These are phyloP conservation scores for Trichoderma sp. DNA, from an alignment of 2,329 filamentous ascomycete genomes.

Conservation along the genomic window DNA sequence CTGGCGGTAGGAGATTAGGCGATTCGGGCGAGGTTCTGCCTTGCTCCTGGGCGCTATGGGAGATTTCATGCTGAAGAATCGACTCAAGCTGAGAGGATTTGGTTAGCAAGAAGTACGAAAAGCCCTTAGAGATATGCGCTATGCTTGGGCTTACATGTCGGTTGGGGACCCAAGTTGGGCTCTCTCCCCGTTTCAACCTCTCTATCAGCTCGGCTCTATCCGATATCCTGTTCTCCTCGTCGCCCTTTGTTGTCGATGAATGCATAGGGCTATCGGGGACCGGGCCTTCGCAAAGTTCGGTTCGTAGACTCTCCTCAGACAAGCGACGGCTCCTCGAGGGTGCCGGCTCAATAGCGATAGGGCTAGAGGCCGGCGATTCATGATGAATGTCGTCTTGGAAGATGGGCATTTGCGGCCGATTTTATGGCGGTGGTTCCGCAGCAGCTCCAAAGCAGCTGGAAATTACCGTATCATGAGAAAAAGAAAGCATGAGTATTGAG, in stretches of 20 bases:
- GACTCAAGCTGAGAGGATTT: slow-evolving; percentile 41
- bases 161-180: slow-evolving; percentile 70
- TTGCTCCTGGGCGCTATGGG: slow-evolving; percentile 23
- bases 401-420: slow-evolving; percentile 54
- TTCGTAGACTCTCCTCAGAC: slow-evolving; percentile 63
- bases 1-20: slow-evolving; percentile 46
- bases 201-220: slow-evolving; percentile 81
- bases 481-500: background rate
- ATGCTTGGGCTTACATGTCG: slow-evolving; percentile 52
- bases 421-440: slow-evolving; percentile 21
- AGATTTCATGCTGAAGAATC: slow-evolving; percentile 32
- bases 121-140: background rate
- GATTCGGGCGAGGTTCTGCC: slow-evolving; percentile 41
- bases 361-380: slow-evolving; percentile 28
- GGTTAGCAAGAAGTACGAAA: background rate
- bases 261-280: slow-evolving; percentile 45
- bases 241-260: slow-evolving; percentile 28
- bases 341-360: slow-evolving; percentile 24
- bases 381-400: slow-evolving; percentile 55
- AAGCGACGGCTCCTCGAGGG: slow-evolving; percentile 34
- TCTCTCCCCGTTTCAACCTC: slow-evolving; percentile 76
- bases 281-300: slow-evolving; percentile 62
- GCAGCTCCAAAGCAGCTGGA: slow-evolving; percentile 20
- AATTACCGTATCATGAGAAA: slow-evolving; percentile 3
- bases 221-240: slow-evolving; percentile 41